Conservation (phyloP, 352 stramenopile genomes). For the Globisporangium barbulae region DNA sequence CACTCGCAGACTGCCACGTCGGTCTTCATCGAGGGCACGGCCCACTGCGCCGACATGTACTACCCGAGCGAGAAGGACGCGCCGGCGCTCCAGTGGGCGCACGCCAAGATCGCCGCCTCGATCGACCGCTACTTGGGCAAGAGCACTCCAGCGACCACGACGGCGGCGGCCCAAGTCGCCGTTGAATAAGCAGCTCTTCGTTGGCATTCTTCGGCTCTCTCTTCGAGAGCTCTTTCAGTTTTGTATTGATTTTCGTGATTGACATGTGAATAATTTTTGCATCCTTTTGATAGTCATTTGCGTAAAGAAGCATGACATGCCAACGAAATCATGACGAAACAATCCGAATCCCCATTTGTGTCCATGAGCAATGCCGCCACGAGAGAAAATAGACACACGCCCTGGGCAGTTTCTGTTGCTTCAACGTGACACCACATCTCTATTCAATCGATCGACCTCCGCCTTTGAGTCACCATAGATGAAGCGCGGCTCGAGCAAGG, state of each 20-base stretch:
- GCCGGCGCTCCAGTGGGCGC: conserved; percentile 56
- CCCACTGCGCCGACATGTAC: conserved; percentile 84
- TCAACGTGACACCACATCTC: neutral
- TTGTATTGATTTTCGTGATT: too few species aligned
- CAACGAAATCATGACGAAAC: too few species aligned
- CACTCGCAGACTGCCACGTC: conserved; percentile 49
- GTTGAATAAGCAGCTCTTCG: neutral
- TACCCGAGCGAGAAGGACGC: conserved; percentile 56
- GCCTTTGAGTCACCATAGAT: neutral
- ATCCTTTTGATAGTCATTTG: too few species aligned
- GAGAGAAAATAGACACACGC: neutral
- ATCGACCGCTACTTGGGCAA: conserved; percentile 42
- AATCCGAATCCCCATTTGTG: too few species aligned
- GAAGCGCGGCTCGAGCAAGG: conserved; percentile 15
- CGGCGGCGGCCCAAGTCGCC: neutral
- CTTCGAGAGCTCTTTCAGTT: too few species aligned
- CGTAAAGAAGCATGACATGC: too few species aligned
- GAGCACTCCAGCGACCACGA: neutral
- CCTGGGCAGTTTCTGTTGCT: neutral
- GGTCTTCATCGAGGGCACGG: conserved; percentile 80
- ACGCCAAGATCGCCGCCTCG: conserved; percentile 53
- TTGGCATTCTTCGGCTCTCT: too few species aligned
- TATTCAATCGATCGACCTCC: neutral
- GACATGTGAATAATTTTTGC: too few species aligned
- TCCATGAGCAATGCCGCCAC: neutral